phyloP scores from a whole-genome alignment of 495 filamentous ascomycete species.

The Tuber aestivum region DNA sequence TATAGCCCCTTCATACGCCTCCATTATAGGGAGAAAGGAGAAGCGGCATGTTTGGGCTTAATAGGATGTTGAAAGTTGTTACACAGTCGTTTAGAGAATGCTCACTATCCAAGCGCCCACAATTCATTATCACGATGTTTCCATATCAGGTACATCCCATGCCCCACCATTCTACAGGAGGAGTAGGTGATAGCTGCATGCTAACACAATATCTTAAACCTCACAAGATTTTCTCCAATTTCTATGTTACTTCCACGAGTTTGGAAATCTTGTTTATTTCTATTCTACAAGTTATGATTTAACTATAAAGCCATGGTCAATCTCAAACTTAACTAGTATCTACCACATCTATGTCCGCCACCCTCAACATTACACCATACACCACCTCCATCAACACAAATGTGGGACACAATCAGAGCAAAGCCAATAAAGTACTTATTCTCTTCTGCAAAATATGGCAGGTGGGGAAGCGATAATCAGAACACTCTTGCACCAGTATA shows the following conservation, averaged over 20 bases:
- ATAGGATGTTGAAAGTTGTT: background rate
- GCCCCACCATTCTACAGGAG: background rate
- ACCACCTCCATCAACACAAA: background rate
- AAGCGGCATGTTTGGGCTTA: background rate
- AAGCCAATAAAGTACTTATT: background rate
- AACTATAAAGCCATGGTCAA: background rate
- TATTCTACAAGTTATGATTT: background rate
- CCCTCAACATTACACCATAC: background rate
- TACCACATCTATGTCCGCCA: background rate
- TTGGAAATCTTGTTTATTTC: background rate
- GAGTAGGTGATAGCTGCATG: background rate
- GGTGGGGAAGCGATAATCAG: background rate
- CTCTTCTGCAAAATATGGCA: background rate
- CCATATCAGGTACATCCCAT: background rate
- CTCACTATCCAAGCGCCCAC: background rate
- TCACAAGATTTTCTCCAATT: background rate
- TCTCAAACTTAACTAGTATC: background rate
- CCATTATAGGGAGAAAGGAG: background rate
- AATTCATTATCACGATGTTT: background rate
- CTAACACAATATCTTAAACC: background rate
- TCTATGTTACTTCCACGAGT: background rate
- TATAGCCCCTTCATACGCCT: background rate
- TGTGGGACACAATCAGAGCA: background rate
- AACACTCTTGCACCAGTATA: background rate
- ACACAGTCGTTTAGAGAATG: background rate